Conservation (phyloP, 768 basidiomycete species). For the Tulasnella sp. region DNA sequence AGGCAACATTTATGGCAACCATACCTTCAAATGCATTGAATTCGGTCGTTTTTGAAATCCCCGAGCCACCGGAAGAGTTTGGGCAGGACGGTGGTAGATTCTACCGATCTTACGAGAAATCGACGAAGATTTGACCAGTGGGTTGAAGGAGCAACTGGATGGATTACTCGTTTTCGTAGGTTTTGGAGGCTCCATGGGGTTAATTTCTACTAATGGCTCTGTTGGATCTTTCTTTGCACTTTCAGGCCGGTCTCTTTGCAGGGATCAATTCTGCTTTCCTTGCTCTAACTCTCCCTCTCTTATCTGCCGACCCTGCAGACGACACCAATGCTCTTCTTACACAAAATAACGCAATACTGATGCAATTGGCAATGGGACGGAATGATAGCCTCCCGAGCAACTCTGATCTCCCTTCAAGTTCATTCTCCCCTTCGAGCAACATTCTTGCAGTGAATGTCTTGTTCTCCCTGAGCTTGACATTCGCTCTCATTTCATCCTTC, state of each 20-base stretch:
- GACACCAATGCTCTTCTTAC: background rate
- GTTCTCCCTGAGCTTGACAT: background rate
- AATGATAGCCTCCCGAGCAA: background rate
- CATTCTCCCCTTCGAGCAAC: background rate
- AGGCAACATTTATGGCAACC: background rate
- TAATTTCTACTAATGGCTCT: background rate
- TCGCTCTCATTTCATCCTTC: constrained; percentile 6
- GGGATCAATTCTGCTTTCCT: background rate
- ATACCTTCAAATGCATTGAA: background rate
- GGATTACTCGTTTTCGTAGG: constrained; percentile 44
- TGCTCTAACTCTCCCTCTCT: background rate
- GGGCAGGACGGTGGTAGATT: constrained; percentile 84
- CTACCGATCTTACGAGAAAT: constrained; percentile 92
- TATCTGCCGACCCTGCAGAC: background rate
- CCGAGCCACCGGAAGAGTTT: constrained; percentile 91
- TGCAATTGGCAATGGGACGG: background rate
- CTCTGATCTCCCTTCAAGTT: background rate
- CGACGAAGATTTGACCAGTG: constrained; percentile 44
- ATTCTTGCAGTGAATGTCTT: background rate
- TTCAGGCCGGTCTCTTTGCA: constrained; percentile 43
- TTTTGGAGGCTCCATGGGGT: background rate
- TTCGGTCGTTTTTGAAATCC: constrained; percentile 47
- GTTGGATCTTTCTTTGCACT: constrained; percentile 40
- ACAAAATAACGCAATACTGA: background rate
- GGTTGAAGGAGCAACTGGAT: constrained; percentile 41